Evolutionary conservation across 2,329 filamentous ascomycete species (phyloP), one percentile per base, ranked within the genome.

Genomic region (Xylaria sp.): DNA sequence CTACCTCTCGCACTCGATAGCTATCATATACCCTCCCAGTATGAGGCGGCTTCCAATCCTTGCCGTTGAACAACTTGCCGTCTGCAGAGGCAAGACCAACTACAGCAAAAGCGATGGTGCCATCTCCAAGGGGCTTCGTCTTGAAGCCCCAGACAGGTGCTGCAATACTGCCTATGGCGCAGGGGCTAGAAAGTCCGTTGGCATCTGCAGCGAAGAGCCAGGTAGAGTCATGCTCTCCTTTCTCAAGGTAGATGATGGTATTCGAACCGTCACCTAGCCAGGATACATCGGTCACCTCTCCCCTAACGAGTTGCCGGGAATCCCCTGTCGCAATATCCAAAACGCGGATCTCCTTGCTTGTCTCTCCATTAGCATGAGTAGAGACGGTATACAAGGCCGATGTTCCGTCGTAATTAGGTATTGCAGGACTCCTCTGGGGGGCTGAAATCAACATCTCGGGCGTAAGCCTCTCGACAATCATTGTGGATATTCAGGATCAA

Each of bases 371-470:
- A 8, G 44, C 39, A 37, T 78, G 70, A 21, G 69, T 70, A 5
- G 72, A 70, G 42, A 78, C 62, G 17, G 73, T 74, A 61, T 73
- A 74, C 39, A 80, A 63, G 7, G 74, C 69, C 11, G 72, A 70
- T 4, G 74, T 69, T 49, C 76, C 74, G 50, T 72, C 71, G 19
- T 71, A 64, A 50, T 72, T 76, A 7, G 74, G 72, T 6, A 78
- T 67, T 1, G 71, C 73, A n/a, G 66, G 55, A 19, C 64, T 63
- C 26, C 69, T 64, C 24, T 64, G 65, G 37, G 71, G 69, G 3
- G 63, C 61, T 29, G 56, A 65, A 40, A 72, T 59, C 40, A 74
- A 61, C 4, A 61, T 50, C 56, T 74, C 70, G 9, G 71, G 65
- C 16, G 70, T 73, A 52, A 73, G 62, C 29, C 67, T 65, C 39